Percentiles rank a stretch among this genome's conserved stretches.
phyloP scores from a whole-genome alignment of 495 filamentous ascomycete species.

The Penicillium paradoxum region DNA sequence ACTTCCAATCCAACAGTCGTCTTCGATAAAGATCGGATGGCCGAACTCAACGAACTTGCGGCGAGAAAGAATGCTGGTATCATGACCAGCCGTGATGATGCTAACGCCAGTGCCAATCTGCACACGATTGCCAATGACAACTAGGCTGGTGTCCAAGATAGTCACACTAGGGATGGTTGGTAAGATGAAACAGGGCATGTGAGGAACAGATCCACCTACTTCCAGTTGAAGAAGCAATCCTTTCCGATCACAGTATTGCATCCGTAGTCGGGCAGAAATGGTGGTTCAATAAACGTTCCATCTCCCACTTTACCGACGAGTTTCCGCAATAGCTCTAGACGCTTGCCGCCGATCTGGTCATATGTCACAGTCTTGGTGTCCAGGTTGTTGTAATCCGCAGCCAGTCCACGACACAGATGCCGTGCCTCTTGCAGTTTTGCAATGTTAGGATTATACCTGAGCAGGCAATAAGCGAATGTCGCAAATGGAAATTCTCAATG shows the following conservation, averaged over 20 bases:
- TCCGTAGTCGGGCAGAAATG: constrained; percentile 51
- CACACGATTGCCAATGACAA: constrained; percentile 70
- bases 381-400: constrained; percentile 45
- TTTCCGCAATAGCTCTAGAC: constrained; percentile 35
- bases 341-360: constrained; percentile 29
- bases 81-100: constrained; percentile 65
- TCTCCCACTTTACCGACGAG: constrained; percentile 42
- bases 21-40: constrained; percentile 65
- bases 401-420: constrained; percentile 39
- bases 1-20: constrained; percentile 84
- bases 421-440: constrained; percentile 40
- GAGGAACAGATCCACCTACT: constrained; percentile 25
- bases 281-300: constrained; percentile 46
- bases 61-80: constrained; percentile 64
- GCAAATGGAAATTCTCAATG: background rate
- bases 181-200: background rate
- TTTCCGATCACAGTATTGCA: constrained; percentile 49
- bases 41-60: constrained; percentile 68
- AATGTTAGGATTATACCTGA: constrained; percentile 40
- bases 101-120: constrained; percentile 68
- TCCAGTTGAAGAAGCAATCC: constrained; percentile 50
- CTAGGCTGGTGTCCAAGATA: constrained; percentile 68
- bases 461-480: background rate
- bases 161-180: constrained; percentile 34
- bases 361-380: constrained; percentile 37